Evolutionary conservation across 352 stramenopile genomes (phyloP), one percentile per base, ranked within the genome.

Genomic region (Paralagenidium karlingii): DNA sequence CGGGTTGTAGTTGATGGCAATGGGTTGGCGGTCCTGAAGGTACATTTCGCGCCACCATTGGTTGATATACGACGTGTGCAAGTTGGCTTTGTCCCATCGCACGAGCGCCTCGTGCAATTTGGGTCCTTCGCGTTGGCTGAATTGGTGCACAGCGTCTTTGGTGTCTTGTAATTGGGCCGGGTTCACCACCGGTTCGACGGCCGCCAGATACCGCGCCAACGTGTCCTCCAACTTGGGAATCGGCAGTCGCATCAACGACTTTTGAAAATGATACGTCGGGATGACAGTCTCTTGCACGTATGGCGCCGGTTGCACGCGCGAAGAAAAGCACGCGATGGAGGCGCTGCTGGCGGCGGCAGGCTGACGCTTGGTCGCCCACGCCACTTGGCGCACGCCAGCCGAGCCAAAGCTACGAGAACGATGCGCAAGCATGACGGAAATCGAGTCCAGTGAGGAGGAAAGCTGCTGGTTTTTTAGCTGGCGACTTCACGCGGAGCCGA

Each of bases 31-130:
- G 54, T 94, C 80, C 15, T 39, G 67, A 29, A 95, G 48, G 60
- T 95, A 95, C 83, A 94, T 94, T 41, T 95, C 82, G 22, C 89
- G 78, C 83, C 83, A 95, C 78, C 82, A 93, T 46, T 91, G 65
- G 63, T 93, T 92, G 52, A 94, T 94, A 56, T 94, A 95, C 47
- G 71, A 90, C 57, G 83, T 93, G 60, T 94, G 67, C 45, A 60
- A 65, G 55, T 94, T 70, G 28, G 64, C 63, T 5, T 75, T 67
- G 52, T 95, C 82, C 19, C 74, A 62, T 5, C 58, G 71, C 16
- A 93, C 48, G 24, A 95, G 59, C 43, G 76, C 74, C 9, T 56
- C 55, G 32, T 94, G 82, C 15, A 94, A 60, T 16, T 77, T 43
- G 5, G 68, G 63, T 2, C 79, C 79, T 12, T 69, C 59, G 33